These are phyloP conservation scores for Neohortaea acidophila DNA, from an alignment of 495 filamentous ascomycete genomes.

Conservation along the genomic window DNA sequence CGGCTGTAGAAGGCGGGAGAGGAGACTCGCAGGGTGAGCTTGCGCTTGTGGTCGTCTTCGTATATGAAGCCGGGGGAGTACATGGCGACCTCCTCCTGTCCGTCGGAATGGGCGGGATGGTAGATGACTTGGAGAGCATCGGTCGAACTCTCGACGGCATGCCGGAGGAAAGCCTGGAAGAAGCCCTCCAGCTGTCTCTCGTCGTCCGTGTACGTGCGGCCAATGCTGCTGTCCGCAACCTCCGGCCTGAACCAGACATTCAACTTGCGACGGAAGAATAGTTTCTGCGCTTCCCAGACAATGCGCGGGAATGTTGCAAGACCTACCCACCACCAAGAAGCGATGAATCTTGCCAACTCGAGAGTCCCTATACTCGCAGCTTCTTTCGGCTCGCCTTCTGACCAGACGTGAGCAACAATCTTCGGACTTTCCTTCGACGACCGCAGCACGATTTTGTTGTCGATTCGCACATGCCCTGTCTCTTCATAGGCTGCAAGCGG, in stretches of 20 bases:
- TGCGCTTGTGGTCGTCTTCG: constrained; percentile 15
- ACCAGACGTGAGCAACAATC: constrained; percentile 38
- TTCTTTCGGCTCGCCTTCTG: constrained; percentile 34
- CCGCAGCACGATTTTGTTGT: constrained; percentile 41
- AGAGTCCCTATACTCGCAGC: constrained; percentile 29
- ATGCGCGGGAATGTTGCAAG: constrained; percentile 49
- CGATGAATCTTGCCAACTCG: constrained; percentile 34
- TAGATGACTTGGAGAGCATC: constrained; percentile 35
- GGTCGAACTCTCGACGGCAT: constrained; percentile 30
- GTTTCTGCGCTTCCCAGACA: constrained; percentile 36
- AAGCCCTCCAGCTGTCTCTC: constrained; percentile 31
- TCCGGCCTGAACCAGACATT: constrained; percentile 45
- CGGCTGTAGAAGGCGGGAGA: constrained; percentile 46
- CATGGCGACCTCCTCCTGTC: constrained; percentile 4
- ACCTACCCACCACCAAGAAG: constrained; percentile 46
- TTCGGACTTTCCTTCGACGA: constrained; percentile 42
- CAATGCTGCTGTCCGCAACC: constrained; percentile 36
- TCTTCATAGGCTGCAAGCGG: constrained; percentile 32
- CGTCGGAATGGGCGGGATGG: constrained; percentile 23
- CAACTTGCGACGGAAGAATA: constrained; percentile 39
- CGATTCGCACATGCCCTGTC: constrained; percentile 25
- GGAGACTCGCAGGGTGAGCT: constrained; percentile 32
- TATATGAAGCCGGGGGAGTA: constrained; percentile 18
- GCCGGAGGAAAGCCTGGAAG: constrained; percentile 37
- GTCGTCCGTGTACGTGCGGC: constrained; percentile 23